Evolutionary conservation across 176 grass and related monocot species (phyloP), one percentile per base, ranked within the genome.

Genomic region (Panicum miliaceum): DNA sequence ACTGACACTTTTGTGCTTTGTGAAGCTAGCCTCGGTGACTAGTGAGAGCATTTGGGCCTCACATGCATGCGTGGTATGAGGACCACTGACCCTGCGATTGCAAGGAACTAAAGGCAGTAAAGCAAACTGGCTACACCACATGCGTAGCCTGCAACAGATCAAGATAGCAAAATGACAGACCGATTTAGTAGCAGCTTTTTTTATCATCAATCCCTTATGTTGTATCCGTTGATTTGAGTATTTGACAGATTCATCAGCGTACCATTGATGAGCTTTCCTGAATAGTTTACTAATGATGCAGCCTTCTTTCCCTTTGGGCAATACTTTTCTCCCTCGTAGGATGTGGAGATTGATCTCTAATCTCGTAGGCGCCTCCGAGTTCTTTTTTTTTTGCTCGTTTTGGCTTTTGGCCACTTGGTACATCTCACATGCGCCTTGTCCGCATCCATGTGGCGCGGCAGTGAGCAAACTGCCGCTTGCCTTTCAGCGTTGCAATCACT

Each of bases 41-140:
- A 68, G 8, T 43, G 38, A 25, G 81, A 34, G 35, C 23, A 18
- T 64, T 79, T 62, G 22, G 77, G 25, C 59, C 6, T 29, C 22
- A 73, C 73, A 85, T 71, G 75, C 43, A n/a, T 26, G 38, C 66
- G 20, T 72, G 8, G 43, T 4, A 20, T 22, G 56, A 53, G 76
- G 42, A 61, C 76, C 67, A 42, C 77, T 80, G 61, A 52, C 60
- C 27, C 60, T 66, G 77, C 75, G 22, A 15, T 52, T 41, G 36
- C 25, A 12, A 60, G 68, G 54, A 45, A 76, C 47, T 25, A 42
- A 43, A 29, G 12, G n/a, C 22, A 42, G 32, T 27, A 42, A 69
- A 82, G 50, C 34, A 11, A 41, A 42, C 32, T 19, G 29, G 8
- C 4, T 8, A 7, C 29, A 8, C 45, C 23, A 73, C 23, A 42